These are phyloP conservation scores for Phytophthora rubi DNA, from an alignment of 352 stramenopile species.

Conservation along the genomic window DNA sequence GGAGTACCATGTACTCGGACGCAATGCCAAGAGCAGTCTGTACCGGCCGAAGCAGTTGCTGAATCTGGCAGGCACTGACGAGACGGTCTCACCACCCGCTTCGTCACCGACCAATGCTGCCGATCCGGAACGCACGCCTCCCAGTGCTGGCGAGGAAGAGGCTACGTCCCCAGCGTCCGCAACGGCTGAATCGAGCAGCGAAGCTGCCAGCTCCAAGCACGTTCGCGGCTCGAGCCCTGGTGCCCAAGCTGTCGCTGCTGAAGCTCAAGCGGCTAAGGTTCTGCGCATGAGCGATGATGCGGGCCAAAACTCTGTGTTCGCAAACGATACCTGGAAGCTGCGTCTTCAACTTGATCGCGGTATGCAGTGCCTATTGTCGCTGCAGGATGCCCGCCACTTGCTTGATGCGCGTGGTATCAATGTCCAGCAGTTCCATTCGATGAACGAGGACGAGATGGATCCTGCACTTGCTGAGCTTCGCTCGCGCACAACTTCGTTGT, in stretches of 20 bases:
- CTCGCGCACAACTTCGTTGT: constrained; percentile 64
- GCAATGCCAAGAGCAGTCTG: constrained; percentile 80
- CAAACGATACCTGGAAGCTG: constrained; percentile 72
- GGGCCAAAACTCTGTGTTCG: constrained; percentile 68
- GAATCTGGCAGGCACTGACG: constrained; percentile 42
- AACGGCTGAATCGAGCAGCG: constrained; percentile 36
- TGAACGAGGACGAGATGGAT: constrained; percentile 76
- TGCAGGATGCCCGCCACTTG: constrained; percentile 84
- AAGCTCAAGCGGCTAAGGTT: constrained; percentile 49
- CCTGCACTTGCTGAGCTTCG: constrained; percentile 72
- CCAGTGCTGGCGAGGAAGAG: constrained; percentile 18
- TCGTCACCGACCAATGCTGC: constrained; percentile 22
- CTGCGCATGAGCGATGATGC: constrained; percentile 60
- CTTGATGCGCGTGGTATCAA: constrained; percentile 85
- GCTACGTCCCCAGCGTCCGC: constrained; percentile 12
- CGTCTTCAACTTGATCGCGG: constrained; percentile 79
- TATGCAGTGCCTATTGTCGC: constrained; percentile 76
- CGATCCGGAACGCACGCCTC: constrained; percentile 31
- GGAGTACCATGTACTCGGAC: constrained; percentile 76
- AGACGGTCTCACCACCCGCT: constrained; percentile 12
- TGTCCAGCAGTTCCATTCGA: constrained; percentile 87
- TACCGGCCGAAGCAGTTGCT: constrained; percentile 80
- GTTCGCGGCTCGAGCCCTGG: constrained; percentile 34
- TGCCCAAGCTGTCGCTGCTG: constrained; percentile 30
- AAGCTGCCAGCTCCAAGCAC: constrained; percentile 29